Base-by-base conservation (phyloP, 2,329 filamentous ascomycete genomes). In the Cordyceps tenuipes region DNA sequence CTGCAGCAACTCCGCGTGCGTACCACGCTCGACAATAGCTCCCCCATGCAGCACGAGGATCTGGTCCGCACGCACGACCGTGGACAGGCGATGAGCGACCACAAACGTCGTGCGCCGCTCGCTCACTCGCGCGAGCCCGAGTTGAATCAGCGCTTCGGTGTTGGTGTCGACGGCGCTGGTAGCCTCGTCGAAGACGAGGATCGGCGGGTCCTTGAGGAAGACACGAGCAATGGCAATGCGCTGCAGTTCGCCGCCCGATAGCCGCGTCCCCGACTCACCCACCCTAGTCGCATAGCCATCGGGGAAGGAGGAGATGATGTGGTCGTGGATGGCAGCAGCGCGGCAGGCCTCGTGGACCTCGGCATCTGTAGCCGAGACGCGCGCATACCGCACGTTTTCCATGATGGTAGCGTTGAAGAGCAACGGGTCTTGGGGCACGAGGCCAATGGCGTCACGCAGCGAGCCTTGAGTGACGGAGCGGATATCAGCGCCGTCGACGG, bases 171-270 rank as follows among this genome's bases (percentile, higher is more conserved):
- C 79, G 3, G 87, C 86, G 1, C 85, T 87, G 3, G 88, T 89
- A 0, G 87, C 84, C 69, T 90, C 87, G 65, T 90, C 87, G 0
- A 90, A 76, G 61, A 90, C 79, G 29, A 90, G 78, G 58, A 90
- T 83, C 56, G 84, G 85, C 0, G 87, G 84, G 53, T 85, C 84
- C 68, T 89, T 88, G 50, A 90, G 76, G 15, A 90, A 77, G 0
- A 87, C 85, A 15, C 87, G 81, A 0, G 82, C 82, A 60, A 85
- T 85, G 2, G 82, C 82, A 65, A 81, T 79, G 10, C 82, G 76
- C 66, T 85, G 82, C 23, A 82, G 78, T 70, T 85, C 82, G 17
- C 82, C 82, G n/a, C 82, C 82, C 2, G 82, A 84, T 6, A 85
- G 70, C 48, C 75, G 79, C 60, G 81, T 70, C 9, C 79, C 79